Conservation (phyloP, 2,329 filamentous ascomycete genomes). For the Aulographum hederae region DNA sequence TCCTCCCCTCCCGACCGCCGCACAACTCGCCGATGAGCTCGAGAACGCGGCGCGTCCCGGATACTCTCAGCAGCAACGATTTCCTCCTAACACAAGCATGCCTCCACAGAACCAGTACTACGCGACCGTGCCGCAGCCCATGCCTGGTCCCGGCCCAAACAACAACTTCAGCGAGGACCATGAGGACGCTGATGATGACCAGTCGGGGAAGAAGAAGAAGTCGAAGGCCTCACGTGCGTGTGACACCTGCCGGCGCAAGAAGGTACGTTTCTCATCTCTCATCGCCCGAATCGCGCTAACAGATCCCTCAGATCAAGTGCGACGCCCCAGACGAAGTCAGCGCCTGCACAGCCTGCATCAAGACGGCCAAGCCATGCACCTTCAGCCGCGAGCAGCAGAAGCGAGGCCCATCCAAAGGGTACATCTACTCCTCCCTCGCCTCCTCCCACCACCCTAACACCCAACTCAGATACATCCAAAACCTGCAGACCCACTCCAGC, state of each 20-base stretch:
- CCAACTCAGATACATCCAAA: no score
- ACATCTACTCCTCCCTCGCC: no score
- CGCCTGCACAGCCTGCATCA: background rate
- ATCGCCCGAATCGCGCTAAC: background rate
- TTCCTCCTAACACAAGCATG: no score
- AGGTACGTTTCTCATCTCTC: slow-evolving; percentile 11
- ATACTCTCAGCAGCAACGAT: no score
- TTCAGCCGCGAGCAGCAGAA: background rate
- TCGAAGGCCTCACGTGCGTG: slow-evolving; percentile 23
- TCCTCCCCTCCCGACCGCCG: no score
- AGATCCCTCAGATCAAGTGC: background rate
- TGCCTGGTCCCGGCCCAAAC: background rate
- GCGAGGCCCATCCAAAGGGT: background rate
- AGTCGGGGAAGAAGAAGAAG: slow-evolving; percentile 12
- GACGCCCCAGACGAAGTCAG: background rate
- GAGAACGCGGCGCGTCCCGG: background rate
- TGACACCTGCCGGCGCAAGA: slow-evolving; percentile 22
- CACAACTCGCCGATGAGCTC: no score
- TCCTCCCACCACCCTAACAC: no score
- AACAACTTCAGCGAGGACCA: background rate
- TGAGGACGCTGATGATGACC: slow-evolving; percentile 7
- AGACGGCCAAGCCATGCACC: background rate
- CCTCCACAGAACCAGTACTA: no score
- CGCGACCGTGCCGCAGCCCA: background rate
- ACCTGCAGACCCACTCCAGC: no score